These are phyloP conservation scores for Fusarium sp. DNA, from an alignment of 2,329 filamentous ascomycete genomes.

Conservation along the genomic window DNA sequence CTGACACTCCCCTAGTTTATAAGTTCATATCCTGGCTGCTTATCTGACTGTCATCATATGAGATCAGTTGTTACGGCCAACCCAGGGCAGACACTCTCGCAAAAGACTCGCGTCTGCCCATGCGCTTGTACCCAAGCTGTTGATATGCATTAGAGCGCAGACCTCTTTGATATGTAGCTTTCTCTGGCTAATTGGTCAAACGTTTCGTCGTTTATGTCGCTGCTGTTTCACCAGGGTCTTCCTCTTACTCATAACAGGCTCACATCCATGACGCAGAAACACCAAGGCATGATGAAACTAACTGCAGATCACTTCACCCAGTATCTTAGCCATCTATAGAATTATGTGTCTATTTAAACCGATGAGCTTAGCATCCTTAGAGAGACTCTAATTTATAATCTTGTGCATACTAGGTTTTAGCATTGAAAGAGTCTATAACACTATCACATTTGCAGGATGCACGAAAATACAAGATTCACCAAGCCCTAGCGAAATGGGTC, in stretches of 20 bases:
- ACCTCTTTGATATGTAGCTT: neutral
- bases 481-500: accelerated
- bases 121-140: neutral
- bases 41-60: neutral
- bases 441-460: neutral
- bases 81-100: neutral
- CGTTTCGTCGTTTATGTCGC: neutral
- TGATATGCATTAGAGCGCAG: neutral
- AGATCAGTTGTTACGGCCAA: neutral
- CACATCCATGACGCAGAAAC: neutral
- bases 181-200: neutral
- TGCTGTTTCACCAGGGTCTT: neutral
- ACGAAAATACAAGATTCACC: neutral
- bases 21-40: neutral
- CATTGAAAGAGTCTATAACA: accelerated
- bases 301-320: neutral
- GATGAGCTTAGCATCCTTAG: too few species aligned
- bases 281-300: neutral
- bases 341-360: accelerated
- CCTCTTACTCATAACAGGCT: neutral
- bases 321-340: neutral
- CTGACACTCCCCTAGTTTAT: neutral
- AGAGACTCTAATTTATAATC: neutral
- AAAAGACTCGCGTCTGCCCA: neutral
- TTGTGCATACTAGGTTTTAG: neutral